Evolutionary conservation across 192 early-diverging fungal genomes (phyloP).

Genomic region (Paraglomus occultum): DNA sequence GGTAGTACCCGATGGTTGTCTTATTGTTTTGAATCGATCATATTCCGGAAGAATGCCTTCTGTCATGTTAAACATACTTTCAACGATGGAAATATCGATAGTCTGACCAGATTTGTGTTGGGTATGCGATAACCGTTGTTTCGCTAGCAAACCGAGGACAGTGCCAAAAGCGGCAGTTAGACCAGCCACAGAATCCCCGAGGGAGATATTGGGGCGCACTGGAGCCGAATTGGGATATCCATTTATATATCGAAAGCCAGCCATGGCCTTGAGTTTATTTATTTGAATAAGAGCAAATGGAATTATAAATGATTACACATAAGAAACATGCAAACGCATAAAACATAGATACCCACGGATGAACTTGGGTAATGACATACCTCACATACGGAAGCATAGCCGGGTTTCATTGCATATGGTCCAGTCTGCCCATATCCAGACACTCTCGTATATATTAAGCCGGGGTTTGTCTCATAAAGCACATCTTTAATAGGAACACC

Average conservation of each 20-base stretch:
- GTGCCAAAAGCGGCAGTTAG: constrained; percentile 47
- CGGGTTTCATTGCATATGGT: constrained; percentile 44
- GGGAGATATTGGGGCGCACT: constrained; percentile 50
- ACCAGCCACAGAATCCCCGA: constrained; percentile 52
- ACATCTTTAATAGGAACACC: constrained; percentile 33
- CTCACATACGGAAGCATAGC: constrained; percentile 55
- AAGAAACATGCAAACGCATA: too few relatives aligned
- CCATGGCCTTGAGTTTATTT: constrained; percentile 34
- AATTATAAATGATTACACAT: too few relatives aligned
- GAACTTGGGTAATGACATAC: background rate
- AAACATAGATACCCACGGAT: too few relatives aligned
- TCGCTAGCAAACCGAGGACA: constrained; percentile 38
- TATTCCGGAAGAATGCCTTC: constrained; percentile 50
- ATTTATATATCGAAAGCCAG: constrained; percentile 45
- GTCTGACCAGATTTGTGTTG: constrained; percentile 40
- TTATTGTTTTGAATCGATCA: constrained; percentile 45
- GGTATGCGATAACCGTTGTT: constrained; percentile 31
- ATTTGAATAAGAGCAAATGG: background rate
- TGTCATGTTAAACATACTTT: constrained; percentile 50
- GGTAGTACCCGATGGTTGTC: constrained; percentile 51
- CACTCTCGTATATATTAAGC: constrained; percentile 48
- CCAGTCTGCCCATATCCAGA: constrained; percentile 55
- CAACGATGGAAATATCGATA: constrained; percentile 52
- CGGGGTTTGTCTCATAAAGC: constrained; percentile 39
- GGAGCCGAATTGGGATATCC: constrained; percentile 43